Evolutionary conservation across 2,329 filamentous ascomycete species (phyloP).

Genomic region (Sporothrix dimorphospora): DNA sequence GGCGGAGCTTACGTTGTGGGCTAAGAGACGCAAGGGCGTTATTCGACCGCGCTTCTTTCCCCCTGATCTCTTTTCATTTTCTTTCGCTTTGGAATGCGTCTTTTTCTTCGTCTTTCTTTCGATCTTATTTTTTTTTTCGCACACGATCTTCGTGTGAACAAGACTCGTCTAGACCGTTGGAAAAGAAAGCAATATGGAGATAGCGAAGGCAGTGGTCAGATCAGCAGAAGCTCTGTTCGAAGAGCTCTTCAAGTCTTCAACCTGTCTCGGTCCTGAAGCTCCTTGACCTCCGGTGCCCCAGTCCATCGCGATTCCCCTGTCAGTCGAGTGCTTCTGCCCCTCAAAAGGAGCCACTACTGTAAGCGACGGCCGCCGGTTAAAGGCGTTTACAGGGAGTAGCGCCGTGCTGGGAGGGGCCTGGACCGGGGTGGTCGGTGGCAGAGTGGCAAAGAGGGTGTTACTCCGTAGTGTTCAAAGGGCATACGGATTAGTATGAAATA

Average conservation of each 20-base stretch:
- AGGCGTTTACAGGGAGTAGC: conserved; percentile 9
- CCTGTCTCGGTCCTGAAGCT: conserved; percentile 11
- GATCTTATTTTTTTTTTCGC: neutral
- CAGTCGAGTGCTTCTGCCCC: neutral
- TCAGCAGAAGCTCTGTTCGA: neutral
- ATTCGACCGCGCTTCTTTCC: neutral
- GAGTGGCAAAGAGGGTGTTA: neutral
- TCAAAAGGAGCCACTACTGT: conserved; percentile 5
- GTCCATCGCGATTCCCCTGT: neutral
- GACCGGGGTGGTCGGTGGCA: neutral
- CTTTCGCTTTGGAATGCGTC: neutral
- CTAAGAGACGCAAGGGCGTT: neutral
- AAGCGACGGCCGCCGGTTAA: conserved; percentile 13
- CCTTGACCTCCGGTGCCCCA: neutral
- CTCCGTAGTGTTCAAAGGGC: too few species aligned
- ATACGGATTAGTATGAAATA: too few species aligned
- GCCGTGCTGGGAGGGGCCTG: neutral
- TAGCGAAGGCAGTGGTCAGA: neutral
- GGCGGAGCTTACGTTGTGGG: neutral
- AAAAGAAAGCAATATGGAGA: neutral
- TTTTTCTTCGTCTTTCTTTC: neutral
- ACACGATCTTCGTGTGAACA: neutral
- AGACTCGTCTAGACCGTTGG: neutral
- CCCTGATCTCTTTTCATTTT: neutral
- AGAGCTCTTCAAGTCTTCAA: neutral